phyloP scores from a whole-genome alignment of 345 rosid species.

The Euphorbia pulcherrima region DNA sequence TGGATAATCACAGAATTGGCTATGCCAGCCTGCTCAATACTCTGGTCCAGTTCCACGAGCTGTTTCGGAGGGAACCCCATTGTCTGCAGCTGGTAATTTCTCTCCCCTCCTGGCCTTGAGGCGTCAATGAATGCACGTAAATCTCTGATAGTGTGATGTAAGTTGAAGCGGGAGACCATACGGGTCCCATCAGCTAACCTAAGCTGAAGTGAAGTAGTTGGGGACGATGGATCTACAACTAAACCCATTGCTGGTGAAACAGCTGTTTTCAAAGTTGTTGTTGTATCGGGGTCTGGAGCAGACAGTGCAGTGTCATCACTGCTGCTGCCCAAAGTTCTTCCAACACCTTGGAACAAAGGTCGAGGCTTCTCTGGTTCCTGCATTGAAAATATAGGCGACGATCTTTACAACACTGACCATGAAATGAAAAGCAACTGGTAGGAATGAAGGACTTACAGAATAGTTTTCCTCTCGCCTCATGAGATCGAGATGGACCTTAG shows the following conservation, averaged over 20 bases:
- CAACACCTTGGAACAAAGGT: constrained; percentile 42
- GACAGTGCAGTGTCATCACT: constrained; percentile 15
- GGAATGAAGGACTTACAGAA: constrained; percentile 33
- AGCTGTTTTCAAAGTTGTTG: constrained; percentile 35
- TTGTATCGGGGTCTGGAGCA: constrained; percentile 29
- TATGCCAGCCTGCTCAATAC: constrained; percentile 86
- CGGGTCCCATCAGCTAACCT: constrained; percentile 84
- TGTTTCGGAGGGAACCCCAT: constrained; percentile 97
- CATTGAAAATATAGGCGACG: neutral
- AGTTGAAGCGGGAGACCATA: constrained; percentile 68
- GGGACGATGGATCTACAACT: constrained; percentile 53
- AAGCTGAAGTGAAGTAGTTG: constrained; percentile 72
- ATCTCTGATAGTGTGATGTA: constrained; percentile 67
- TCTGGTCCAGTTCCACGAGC: constrained; percentile 61
- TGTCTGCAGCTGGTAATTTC: constrained; percentile 67
- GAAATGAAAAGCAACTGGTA: neutral
- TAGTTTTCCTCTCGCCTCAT: constrained; percentile 65
- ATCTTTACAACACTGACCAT: neutral
- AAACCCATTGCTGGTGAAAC: constrained; percentile 54
- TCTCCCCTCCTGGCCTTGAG: constrained; percentile 61
- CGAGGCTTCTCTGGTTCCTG: constrained; percentile 54
- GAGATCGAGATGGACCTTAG: constrained; percentile 66
- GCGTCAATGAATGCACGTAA: constrained; percentile 78
- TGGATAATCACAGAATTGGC: constrained; percentile 90
- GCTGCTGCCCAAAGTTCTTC: constrained; percentile 59